phyloP scores from a whole-genome alignment of 1,139 yeast species.

The Wickerhamomyces sp. region DNA sequence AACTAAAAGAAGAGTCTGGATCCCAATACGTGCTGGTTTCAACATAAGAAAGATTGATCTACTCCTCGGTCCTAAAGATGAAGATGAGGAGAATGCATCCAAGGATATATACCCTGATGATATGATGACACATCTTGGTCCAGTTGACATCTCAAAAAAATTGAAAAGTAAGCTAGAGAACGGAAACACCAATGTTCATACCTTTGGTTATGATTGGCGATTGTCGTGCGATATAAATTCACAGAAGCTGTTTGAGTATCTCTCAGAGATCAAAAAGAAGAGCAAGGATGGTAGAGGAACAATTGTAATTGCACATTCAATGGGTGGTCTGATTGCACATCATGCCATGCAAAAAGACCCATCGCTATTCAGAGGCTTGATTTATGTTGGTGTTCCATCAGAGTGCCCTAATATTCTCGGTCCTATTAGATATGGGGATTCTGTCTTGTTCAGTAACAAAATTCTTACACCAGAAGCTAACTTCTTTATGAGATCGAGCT shows the following conservation, averaged over 20 bases:
- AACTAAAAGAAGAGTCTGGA: conserved; percentile 72
- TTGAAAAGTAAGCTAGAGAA: conserved; percentile 54
- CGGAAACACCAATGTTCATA: conserved; percentile 59
- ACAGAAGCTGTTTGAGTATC: conserved; percentile 41
- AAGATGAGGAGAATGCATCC: conserved; percentile 52
- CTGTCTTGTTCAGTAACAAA: conserved; percentile 67
- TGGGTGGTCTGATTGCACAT: conserved; percentile 89
- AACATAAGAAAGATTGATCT: conserved; percentile 66
- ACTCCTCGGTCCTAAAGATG: conserved; percentile 63
- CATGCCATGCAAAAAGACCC: conserved; percentile 70
- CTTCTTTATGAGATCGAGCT: conserved; percentile 85
- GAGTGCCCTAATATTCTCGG: conserved; percentile 86
- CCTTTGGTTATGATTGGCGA: conserved; percentile 92
- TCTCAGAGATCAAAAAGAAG: conserved; percentile 35
- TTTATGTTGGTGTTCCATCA: conserved; percentile 80
- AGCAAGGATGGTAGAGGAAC: conserved; percentile 40
- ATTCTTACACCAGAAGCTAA: conserved; percentile 76
- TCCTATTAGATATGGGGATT: conserved; percentile 78
- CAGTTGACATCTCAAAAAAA: conserved; percentile 70
- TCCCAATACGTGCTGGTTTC: conserved; percentile 83
- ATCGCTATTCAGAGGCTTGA: conserved; percentile 59
- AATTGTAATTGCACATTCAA: conserved; percentile 78
- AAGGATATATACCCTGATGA: conserved; percentile 66
- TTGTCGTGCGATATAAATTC: conserved; percentile 57
- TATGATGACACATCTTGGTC: conserved; percentile 77